Evolutionary conservation across 768 basidiomycete species (phyloP), one percentile per base, ranked within the genome.

Genomic region (Lentinula aciculospora): DNA sequence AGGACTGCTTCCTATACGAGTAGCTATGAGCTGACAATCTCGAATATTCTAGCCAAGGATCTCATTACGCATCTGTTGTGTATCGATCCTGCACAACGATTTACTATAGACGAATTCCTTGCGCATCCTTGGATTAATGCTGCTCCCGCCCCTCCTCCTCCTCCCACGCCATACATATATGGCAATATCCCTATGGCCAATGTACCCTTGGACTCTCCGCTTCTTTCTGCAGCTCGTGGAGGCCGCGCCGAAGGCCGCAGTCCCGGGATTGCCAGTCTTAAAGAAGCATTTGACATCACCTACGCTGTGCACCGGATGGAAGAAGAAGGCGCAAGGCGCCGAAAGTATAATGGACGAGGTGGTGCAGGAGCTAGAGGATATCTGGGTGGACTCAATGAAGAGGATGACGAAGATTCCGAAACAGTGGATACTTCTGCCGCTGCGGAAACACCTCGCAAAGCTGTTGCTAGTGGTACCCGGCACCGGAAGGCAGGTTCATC

Each of bases 221-320:
- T 99, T 1, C 80, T 99, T 39, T 84, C 85, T 2, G 86, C 89
- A 19, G 85, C 85, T 1, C 86, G 87, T 45, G 88, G 88, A 58
- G 86, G 88, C 12, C 80, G 84, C 19, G 79, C 78, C 28, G 89
- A 91, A 61, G 89, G 86, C 5, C 86, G 92, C 40, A 98, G 96
- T 51, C 97, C 97, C 2, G 95, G 97, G 23, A 68, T 98, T 27
- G 89, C 93, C 0, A 86, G 89, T 0, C 84, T 99, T 70, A 98
- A 97, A 67, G 97, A 98, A 69, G 95, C 97, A 3, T 98, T 99
- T 72, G 97, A 99, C 70, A 88, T 99, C 67, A 96, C 97, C 1
- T 98, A 98, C 70, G 96, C 97, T 3, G 97, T 99, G 0, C 97
- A 99, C 71, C 86, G 96, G 17, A 98, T 98, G 96, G 96, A 98